Conservation (phyloP, 768 basidiomycete species). For the Tricholoma hemisulphureum region DNA sequence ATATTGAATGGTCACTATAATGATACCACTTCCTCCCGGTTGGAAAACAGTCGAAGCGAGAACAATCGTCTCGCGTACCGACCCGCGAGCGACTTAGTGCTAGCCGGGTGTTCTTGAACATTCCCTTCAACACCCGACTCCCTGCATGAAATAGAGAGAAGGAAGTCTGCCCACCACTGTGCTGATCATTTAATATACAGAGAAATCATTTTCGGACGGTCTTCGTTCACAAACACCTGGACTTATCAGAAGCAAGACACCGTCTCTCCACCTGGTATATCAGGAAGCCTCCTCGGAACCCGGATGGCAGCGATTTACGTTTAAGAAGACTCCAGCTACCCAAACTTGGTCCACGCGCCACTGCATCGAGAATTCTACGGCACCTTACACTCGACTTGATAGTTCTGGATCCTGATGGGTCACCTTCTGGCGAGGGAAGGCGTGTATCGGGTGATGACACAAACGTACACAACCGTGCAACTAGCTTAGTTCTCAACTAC, state of each 20-base stretch:
- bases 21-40: no score
- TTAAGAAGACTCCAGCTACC: background rate
- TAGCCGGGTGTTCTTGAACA: no score
- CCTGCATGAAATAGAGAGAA: no score
- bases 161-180: no score
- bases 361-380: background rate
- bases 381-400: background rate
- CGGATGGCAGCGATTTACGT: background rate
- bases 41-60: no score
- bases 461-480: background rate
- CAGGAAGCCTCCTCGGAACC: background rate
- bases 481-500: conserved; percentile 5
- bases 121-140: no score
- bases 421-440: background rate
- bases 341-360: background rate
- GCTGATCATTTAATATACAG: conserved; percentile 21
- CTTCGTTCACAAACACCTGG: background rate
- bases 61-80: no score
- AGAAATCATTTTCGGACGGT: background rate
- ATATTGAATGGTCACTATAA: no score
- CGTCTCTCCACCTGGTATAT: background rate
- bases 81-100: no score
- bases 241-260: background rate
- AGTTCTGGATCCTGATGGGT: background rate
- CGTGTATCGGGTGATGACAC: background rate